These are phyloP conservation scores for Monosporozyma solicola DNA, from an alignment of 805 yeast genomes.

Conservation along the genomic window DNA sequence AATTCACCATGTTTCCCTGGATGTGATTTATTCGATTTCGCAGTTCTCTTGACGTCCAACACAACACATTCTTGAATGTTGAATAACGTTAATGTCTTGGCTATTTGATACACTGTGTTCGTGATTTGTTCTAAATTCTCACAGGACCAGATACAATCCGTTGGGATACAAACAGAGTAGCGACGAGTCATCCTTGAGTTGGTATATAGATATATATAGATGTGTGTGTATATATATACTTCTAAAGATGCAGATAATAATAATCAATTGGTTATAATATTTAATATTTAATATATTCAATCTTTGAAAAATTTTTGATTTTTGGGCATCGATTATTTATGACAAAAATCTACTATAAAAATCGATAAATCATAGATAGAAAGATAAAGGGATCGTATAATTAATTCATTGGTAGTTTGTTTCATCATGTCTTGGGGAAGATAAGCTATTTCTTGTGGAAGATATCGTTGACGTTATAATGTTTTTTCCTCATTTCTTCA, in stretches of 20 bases:
- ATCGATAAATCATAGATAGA: background rate
- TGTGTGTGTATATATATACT: background rate
- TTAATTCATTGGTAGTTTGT: background rate
- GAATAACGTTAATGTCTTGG: slow-evolving; percentile 61
- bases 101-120: slow-evolving; percentile 64
- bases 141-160: slow-evolving; percentile 54
- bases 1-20: slow-evolving; percentile 2
- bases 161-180: slow-evolving; percentile 64
- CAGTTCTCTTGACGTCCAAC: slow-evolving; percentile 40
- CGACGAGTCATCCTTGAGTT: background rate
- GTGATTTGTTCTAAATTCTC: slow-evolving; percentile 66
- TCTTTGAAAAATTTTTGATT: slow-evolving; percentile 10
- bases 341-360: background rate
- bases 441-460: slow-evolving; percentile 15
- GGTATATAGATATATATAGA: background rate
- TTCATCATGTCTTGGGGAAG: background rate
- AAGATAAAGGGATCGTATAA: background rate
- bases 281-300: background rate
- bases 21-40: background rate
- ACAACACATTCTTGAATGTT: slow-evolving; percentile 69
- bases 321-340: slow-evolving; percentile 24
- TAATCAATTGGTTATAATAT: background rate
- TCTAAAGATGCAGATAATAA: background rate
- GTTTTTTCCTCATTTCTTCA: slow-evolving; percentile 71
- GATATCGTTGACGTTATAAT: slow-evolving; percentile 53